Base-by-base conservation (phyloP, 306 rosid genomes). In the Astragalus glycyphyllos region DNA sequence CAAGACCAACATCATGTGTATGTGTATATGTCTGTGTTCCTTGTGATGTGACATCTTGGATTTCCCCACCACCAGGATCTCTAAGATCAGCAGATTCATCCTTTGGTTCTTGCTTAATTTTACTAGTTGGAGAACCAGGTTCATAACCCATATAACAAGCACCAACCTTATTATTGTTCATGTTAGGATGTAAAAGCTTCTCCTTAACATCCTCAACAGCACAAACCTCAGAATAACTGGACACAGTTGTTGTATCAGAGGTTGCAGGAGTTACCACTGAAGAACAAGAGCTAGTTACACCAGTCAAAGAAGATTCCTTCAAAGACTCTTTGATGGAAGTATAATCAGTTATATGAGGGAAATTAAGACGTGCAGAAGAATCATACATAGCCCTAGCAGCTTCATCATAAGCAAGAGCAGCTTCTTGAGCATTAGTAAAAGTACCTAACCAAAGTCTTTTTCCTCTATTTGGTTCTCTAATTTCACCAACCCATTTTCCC, bases 401-500 rank as follows among this genome's bases (percentile, higher is more conserved):
- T 49, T 91, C 94, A 63, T 95, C 99, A 68, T 95, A 84, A 0
- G 97, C 83, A 45, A 74, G 80, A 6, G 97, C 96, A 49, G 97
- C 97, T 53, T 89, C 90, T 15, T 71, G 45, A 1, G 96, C 97
- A 2, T 75, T 81, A 1, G 96, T 78, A 4, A 87, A 92, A 38
- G 97, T 89, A 14, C 97, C 97, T 26, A 92, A 79, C 97, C 97
- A 92, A 13, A 92, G 94, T 45, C 97, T 79, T 12, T 71, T 87
- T 0, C 97, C 96, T 73, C 86, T 73, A 35, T 92, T 84, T 0
- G 99, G 99, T 68, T 89, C 96, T 11, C 99, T 64, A 12, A 95
- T 91, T 76, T 95, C 99, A 0, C 91, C 96, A 58, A 95, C 99
- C 99, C 99, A 95, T 53, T 89, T 91, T 0, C 99, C 99, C 99